Percentiles rank a stretch among this genome's conserved stretches.
These are phyloP conservation scores for Myochromella boudieri DNA, from an alignment of 768 basidiomycete genomes.

Conservation along the genomic window DNA sequence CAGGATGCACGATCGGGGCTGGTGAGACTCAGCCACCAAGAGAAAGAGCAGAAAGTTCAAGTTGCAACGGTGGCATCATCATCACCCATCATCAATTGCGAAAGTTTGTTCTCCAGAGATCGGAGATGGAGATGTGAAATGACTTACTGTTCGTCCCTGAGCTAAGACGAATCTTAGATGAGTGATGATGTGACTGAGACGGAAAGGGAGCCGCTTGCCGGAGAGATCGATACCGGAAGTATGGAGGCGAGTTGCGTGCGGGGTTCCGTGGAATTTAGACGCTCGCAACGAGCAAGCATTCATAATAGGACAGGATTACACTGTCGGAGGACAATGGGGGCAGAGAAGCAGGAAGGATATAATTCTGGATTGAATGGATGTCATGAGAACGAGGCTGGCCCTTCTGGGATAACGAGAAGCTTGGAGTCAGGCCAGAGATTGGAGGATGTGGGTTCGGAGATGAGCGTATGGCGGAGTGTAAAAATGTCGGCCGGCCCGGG, in stretches of 20 bases:
- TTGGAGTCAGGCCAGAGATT: slow-evolving; percentile 8
- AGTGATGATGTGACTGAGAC: neutral
- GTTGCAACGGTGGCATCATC: no score
- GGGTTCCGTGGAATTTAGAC: neutral
- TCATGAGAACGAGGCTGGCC: slow-evolving; percentile 10
- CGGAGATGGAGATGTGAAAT: slow-evolving; percentile 8
- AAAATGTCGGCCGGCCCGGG: slow-evolving; percentile 13
- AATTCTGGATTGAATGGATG: neutral
- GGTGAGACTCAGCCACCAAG: neutral
- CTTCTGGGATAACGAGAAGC: slow-evolving; percentile 7
- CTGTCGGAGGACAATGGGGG: neutral
- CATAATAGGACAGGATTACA: no score
- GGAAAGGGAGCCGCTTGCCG: neutral
- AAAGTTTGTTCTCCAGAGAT: slow-evolving; percentile 1
- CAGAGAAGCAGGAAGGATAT: neutral
- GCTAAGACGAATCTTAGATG: slow-evolving; percentile 13
- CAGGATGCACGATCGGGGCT: slow-evolving; percentile 8
- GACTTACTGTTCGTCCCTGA: slow-evolving; percentile 11
- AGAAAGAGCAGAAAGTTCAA: no score
- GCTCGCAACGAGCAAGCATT: no score
- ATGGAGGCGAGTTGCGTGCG: slow-evolving; percentile 1
- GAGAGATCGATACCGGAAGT: slow-evolving; percentile 10
- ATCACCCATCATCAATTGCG: no score
- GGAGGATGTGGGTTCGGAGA: slow-evolving; percentile 13
- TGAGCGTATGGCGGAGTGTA: slow-evolving; percentile 8